Evolutionary conservation across 2,329 filamentous ascomycete species (phyloP).

Genomic region (Xylaria sp.): DNA sequence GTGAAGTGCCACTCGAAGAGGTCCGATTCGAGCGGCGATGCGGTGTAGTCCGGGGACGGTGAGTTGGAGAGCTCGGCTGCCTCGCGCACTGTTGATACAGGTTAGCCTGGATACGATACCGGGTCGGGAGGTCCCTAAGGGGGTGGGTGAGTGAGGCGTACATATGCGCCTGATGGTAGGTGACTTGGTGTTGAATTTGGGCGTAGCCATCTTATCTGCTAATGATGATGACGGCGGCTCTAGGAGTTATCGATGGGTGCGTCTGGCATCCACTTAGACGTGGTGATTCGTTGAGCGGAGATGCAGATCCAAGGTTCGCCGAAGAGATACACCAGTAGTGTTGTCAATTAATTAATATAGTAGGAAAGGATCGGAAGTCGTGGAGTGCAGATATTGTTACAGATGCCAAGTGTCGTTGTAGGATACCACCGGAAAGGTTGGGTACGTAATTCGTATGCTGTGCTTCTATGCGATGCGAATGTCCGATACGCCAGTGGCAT

Average conservation of each 20-base stretch:
- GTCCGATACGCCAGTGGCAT: neutral
- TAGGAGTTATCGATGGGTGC: neutral
- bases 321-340: too few species aligned
- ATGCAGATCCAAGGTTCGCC: too few species aligned
- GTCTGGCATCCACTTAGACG: too few species aligned
- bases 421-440: too few species aligned
- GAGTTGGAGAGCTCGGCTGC: constrained; percentile 84
- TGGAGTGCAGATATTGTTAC: too few species aligned
- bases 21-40: constrained; percentile 85
- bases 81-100: constrained; percentile 76
- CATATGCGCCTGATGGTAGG: constrained; percentile 87
- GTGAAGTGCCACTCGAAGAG: constrained; percentile 99
- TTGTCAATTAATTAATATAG: too few species aligned
- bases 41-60: constrained; percentile 87
- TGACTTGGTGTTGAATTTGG: constrained; percentile 76
- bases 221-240: neutral
- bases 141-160: constrained; percentile 54
- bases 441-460: neutral
- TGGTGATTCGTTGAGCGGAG: too few species aligned
- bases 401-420: too few species aligned
- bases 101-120: neutral
- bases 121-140: neutral
- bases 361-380: too few species aligned
- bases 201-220: constrained; percentile 54
- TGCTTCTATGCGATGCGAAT: neutral